These are phyloP conservation scores for Davidsoniella australis DNA, from an alignment of 2,329 filamentous ascomycete genomes.

Conservation along the genomic window DNA sequence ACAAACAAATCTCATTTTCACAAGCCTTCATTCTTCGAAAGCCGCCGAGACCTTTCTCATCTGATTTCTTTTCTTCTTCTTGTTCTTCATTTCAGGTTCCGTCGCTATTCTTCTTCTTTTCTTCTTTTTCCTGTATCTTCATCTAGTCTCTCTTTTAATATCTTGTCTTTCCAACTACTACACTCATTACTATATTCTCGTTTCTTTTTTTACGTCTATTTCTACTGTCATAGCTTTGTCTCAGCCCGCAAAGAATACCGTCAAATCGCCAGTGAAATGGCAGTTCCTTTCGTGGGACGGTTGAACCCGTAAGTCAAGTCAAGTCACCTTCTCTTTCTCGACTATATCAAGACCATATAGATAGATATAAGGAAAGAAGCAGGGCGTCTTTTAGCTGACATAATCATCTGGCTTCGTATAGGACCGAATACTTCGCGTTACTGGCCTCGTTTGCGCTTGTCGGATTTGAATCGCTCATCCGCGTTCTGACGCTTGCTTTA, in stretches of 20 bases:
- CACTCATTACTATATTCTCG: neutral
- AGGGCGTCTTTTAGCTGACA: slow-evolving; percentile 8
- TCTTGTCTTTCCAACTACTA: neutral
- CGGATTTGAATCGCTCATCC: slow-evolving; percentile 63
- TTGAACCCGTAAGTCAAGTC: slow-evolving; percentile 36
- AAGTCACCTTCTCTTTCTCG: slow-evolving; percentile 14
- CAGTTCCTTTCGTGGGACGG: slow-evolving; percentile 35
- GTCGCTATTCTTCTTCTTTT: slow-evolving; percentile 12
- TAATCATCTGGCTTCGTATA: slow-evolving; percentile 19
- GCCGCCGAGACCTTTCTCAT: no score
- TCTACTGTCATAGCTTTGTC: slow-evolving; percentile 6
- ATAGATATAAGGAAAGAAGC: neutral
- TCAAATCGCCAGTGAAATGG: slow-evolving; percentile 22
- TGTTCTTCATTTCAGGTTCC: slow-evolving; percentile 5
- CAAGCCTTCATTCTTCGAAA: neutral
- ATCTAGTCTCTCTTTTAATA: neutral
- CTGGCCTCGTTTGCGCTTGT: slow-evolving; percentile 71
- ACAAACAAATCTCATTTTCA: neutral
- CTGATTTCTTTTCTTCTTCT: neutral
- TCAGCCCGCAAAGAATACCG: neutral
- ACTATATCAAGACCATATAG: slow-evolving; percentile 10
- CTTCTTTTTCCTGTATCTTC: slow-evolving; percentile 9
- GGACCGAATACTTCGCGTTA: slow-evolving; percentile 75
- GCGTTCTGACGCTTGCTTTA: slow-evolving; percentile 72
- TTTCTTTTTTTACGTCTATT: slow-evolving; percentile 7